Base-by-base conservation (phyloP, 371 early-diverging fungal genomes). In the Rhizomucor pusillus region DNA sequence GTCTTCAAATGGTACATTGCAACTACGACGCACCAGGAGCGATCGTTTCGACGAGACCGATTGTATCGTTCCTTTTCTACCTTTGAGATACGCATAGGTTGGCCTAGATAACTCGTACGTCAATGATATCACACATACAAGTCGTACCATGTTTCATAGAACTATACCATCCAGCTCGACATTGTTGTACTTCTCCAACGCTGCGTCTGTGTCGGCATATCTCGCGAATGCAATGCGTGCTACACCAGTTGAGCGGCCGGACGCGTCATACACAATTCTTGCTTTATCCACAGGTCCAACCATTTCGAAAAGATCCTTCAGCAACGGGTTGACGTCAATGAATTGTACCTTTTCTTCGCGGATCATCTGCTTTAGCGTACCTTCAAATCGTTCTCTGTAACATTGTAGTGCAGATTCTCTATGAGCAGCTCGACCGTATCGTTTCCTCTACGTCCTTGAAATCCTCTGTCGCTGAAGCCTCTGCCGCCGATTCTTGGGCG, bases 181-280 rank as follows among this genome's bases (percentile, higher is more conserved):
- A 48, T 67, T 66, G 37, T 77, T 56, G 44, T 69, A 77, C 43
- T 73, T 77, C 20, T 67, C 52, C 5, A 71, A 36, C 23, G 78
- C 78, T 29, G 57, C 60, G 25, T 69, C 59, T 1, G 78, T 70
- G 50, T 69, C 72, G 14, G 48, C 49, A 11, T 33, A 24, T 0
- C 57, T 50, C 34, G 43, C 33, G 51, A 68, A 77, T 47, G 44
- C 57, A 10, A 77, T 50, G 18, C 47, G 52, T 10, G 73, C 78
- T 20, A 44, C 40, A 44, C 78, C 78, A 1, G 68, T 77, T 1
- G 78, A 77, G 12, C 78, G 63, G 19, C 78, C 78, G 1, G 74
- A 69, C 2, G 52, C 57, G 61, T 77, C 78, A 58, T 66, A 74
- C 1, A 50, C 44, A 13, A 73, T 52, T n/a, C 58, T 50, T 5